Evolutionary conservation across 805 yeast genomes (phyloP), one percentile per base, ranked within the genome.

Genomic region (Wickerhamiella azymoides): DNA sequence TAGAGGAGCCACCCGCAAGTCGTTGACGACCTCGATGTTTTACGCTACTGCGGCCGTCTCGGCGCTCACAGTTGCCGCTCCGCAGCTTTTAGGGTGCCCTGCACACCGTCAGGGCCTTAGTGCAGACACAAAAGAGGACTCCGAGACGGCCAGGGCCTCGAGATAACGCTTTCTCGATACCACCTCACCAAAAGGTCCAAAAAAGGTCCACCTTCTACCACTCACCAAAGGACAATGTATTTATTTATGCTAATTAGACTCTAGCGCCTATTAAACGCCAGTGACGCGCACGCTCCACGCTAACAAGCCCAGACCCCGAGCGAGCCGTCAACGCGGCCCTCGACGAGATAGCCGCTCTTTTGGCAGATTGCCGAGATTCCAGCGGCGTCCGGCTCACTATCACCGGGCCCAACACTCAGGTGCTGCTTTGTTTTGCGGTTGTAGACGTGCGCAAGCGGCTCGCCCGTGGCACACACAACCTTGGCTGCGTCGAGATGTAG

Each of bases 1-100:
- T 27, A 45, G 49, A 17, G 58, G 55, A 2, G 51, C 58, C 10
- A 47, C 49, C n/a, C 33, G 57, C 11, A 44, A 55, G 19, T 66
- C 65, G 50, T 64, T 80, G 43, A 79, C 85, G 18, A 71, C 73
- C 40, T 78, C 84, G 11, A 65, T 81, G 49, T 81, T 81, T 62
- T 74, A 80, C 19, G 76, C 85, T 16, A 80, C 92, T 0, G 80
- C 80, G 51, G 70, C 80, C n/a, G 75, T 82, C 25, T 80, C 88
- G 32, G 73, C 81, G 48, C 73, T 80, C 14, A 77, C 79, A 13
- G 79, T 76, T 47, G 74, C 78, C 0, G 65, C 66, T 5, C 66
- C 69, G 4, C 58, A 62, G 37, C 32, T 62, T 10, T 52, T 66
- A 33, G 63, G 62, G 11, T 66, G 65, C 54, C 69, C 60, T 26